phyloP scores from a whole-genome alignment of 352 stramenopile genomes.

The Peronospora destructor region DNA sequence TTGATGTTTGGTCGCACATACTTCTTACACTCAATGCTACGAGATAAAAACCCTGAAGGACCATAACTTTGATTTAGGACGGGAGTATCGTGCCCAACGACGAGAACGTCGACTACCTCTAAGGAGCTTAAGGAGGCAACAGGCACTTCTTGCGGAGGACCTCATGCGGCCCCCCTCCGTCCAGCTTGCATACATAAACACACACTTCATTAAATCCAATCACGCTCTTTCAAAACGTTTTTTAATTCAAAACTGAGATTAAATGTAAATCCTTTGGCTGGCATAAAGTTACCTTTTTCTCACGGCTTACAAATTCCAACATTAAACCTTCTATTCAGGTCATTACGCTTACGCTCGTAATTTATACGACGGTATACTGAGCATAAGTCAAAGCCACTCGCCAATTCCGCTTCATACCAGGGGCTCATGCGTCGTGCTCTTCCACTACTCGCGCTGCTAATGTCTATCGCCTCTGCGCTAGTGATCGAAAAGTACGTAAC shows the following conservation, averaged over 20 bases:
- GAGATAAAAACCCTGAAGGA: slow-evolving; percentile 87
- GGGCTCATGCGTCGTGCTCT: slow-evolving; percentile 17
- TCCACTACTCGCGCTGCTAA: slow-evolving; percentile 10
- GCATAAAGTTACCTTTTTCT: too few relatives aligned
- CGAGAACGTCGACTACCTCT: slow-evolving; percentile 17
- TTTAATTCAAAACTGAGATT: too few relatives aligned
- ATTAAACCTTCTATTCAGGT: slow-evolving; percentile 9
- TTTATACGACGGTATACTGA: slow-evolving; percentile 10
- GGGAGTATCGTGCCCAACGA: slow-evolving; percentile 58
- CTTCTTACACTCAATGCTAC: slow-evolving; percentile 84
- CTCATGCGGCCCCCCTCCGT: slow-evolving; percentile 15
- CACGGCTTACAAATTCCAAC: slow-evolving; percentile 5
- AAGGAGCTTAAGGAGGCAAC: slow-evolving; percentile 16
- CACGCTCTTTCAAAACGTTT: too few relatives aligned
- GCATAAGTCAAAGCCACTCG: slow-evolving; percentile 9
- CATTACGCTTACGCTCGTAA: slow-evolving; percentile 13
- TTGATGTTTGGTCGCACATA: slow-evolving; percentile 73
- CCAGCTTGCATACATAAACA: slow-evolving; percentile 11
- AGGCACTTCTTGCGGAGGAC: slow-evolving; percentile 37
- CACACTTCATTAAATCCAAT: neutral
- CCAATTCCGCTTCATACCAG: slow-evolving; percentile 10
- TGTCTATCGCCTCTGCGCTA: slow-evolving; percentile 23
- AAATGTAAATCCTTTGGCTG: too few relatives aligned
- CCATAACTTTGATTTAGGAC: slow-evolving; percentile 56
- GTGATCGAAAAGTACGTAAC: slow-evolving; percentile 40